phyloP scores from a whole-genome alignment of 805 yeast genomes.

The Ogataea paradorogensis region DNA sequence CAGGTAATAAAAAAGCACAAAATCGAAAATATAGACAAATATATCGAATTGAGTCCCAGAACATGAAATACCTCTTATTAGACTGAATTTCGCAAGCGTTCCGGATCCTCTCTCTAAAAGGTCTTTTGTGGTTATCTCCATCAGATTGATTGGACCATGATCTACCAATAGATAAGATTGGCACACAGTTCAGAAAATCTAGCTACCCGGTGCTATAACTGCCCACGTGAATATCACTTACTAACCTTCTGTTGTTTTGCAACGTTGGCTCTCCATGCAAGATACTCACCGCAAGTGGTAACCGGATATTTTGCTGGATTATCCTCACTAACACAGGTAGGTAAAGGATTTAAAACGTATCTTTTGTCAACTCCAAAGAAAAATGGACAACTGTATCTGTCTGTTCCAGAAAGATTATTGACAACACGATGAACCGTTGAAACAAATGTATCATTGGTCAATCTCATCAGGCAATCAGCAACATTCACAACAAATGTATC shows the following conservation, averaged over 20 bases:
- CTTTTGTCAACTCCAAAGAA: constrained; percentile 11
- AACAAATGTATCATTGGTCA: constrained; percentile 10
- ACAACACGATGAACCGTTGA: constrained; percentile 16
- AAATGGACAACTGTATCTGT: constrained; percentile 13
- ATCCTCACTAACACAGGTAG: constrained; percentile 4
- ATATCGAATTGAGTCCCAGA: no score
- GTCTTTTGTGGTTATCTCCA: no score
- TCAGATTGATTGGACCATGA: no score
- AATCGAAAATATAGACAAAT: no score
- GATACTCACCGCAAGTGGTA: constrained; percentile 10
- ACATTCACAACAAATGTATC: constrained; percentile 11
- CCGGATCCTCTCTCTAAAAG: no score
- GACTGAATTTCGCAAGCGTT: no score
- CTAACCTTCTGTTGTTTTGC: not conserved
- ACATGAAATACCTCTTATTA: no score
- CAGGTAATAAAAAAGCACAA: no score
- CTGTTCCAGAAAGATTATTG: constrained; percentile 8
- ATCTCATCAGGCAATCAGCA: constrained; percentile 12
- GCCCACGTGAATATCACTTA: not conserved
- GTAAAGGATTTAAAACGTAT: constrained; percentile 7
- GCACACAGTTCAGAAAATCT: no score
- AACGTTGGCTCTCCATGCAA: not conserved
- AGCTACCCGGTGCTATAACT: not conserved
- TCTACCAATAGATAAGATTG: no score
- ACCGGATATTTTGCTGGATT: constrained; percentile 11